Evolutionary conservation across 148 eudicot genomes (phyloP), one percentile per base, ranked within the genome.

Genomic region (Vaccinium macrocarpon): DNA sequence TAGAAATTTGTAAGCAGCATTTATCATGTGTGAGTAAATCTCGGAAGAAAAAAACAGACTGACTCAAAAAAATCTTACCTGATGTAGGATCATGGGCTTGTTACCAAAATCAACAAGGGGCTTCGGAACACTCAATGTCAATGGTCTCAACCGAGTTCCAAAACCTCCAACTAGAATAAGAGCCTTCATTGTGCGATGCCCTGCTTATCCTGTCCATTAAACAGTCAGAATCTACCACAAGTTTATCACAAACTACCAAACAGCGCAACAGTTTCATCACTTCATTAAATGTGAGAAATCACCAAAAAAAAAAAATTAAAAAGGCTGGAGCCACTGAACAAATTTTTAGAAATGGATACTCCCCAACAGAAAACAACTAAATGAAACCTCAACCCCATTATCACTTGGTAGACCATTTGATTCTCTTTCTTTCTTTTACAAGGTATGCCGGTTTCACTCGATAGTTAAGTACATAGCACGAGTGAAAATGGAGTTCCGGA

Each of bases 151-250:
- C 72, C 99, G 93, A 77, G 98, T 97, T 23, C 99, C 99, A 76
- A 93, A 97, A 1, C 99, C 99, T 86, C 99, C 99, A 86, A 95
- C 99, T 80, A 97, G 99, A 89, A 97, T 97, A 72, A 97, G 90
- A 46, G 99, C 99, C 95, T 97, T 97, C 99, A 97, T 96, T 84
- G 85, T 88, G 71, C 79, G 83, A 50, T 25, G 27, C 70, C 86
- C 86, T 86, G 83, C 76, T 76, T 48, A 56, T 21, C 84, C 79
- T 52, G 74, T 51, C 53, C 16, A 85, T 50, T n/a, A 84, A 52
- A 87, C 62, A 53, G 64, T 82, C 80, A 90, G 78, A 81, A 78
- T 77, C 10, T 6, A 21, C 50, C 42, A 82, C 13, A 49, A 29
- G 27, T 21, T 18, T 48, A 66, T 57, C 51, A 82, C 76, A n/a